phyloP scores from a whole-genome alignment of 225 moss, liverwort and hornwort genomes.

The Bryum argenteum region DNA sequence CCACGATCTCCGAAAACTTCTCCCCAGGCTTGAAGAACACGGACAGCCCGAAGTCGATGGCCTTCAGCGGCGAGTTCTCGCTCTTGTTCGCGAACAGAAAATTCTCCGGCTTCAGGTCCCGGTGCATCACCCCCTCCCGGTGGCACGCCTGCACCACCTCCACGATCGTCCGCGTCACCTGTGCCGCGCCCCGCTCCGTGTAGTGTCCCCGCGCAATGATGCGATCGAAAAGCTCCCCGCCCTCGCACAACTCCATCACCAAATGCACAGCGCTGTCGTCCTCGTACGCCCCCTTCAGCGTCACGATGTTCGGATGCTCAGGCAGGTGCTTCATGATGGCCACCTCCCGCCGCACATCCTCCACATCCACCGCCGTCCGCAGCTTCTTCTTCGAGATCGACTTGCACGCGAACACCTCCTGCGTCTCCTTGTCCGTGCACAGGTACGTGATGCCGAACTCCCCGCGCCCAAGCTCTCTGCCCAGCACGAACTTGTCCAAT shows the following conservation, averaged over 20 bases:
- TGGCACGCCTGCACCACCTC: slow-evolving; percentile 92
- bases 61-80: slow-evolving; percentile 78
- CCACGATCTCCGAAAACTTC: slow-evolving; percentile 87
- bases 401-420: slow-evolving; percentile 80
- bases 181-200: slow-evolving; percentile 86
- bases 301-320: slow-evolving; percentile 74
- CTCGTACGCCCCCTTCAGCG: slow-evolving; percentile 71
- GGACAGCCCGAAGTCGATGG: slow-evolving; percentile 89
- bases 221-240: slow-evolving; percentile 92
- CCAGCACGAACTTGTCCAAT: slow-evolving; percentile 71
- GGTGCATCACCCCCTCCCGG: slow-evolving; percentile 86
- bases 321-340: slow-evolving; percentile 83
- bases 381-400: slow-evolving; percentile 88
- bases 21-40: slow-evolving; percentile 89
- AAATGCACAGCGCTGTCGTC: slow-evolving; percentile 88
- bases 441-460: slow-evolving; percentile 92
- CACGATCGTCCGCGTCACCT: slow-evolving; percentile 83
- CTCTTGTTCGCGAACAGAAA: slow-evolving; percentile 83
- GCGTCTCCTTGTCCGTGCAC: slow-evolving; percentile 85
- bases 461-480: slow-evolving; percentile 90
- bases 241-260: slow-evolving; percentile 95
- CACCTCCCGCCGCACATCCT: slow-evolving; percentile 92
- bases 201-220: slow-evolving; percentile 94
- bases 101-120: slow-evolving; percentile 93
- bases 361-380: slow-evolving; percentile 78